Conservation (phyloP, 2,329 filamentous ascomycete species). For the Onygena corvina region DNA sequence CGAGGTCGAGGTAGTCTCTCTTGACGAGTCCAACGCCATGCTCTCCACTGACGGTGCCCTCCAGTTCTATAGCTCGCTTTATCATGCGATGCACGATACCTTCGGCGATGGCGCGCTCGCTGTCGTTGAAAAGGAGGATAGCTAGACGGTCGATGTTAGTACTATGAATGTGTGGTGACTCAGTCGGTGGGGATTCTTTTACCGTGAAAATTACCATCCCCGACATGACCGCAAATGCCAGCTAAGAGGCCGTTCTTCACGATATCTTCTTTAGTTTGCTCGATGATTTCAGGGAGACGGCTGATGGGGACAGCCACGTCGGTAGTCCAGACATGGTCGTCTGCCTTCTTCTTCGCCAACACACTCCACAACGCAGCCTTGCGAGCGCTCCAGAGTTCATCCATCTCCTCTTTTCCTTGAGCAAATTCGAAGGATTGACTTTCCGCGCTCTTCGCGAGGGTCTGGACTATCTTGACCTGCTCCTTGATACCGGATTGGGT, state of each 20-base stretch:
- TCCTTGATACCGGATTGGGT: constrained; percentile 52
- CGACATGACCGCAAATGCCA: constrained; percentile 60
- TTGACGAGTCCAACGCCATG: constrained; percentile 61
- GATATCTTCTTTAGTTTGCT: constrained; percentile 56
- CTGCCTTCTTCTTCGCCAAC: constrained; percentile 50
- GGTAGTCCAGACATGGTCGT: constrained; percentile 61
- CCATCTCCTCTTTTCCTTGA: constrained; percentile 49
- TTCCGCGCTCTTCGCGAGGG: constrained; percentile 43
- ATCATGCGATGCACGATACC: constrained; percentile 58
- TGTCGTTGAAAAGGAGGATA: constrained; percentile 50
- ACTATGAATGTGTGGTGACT: not conserved
- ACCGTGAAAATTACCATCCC: constrained; percentile 64
- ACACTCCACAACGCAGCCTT: constrained; percentile 65
- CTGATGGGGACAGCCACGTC: constrained; percentile 71
- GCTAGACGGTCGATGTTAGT: constrained; percentile 29
- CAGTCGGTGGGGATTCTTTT: constrained; percentile 22
- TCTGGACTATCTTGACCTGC: constrained; percentile 49
- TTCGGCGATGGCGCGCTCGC: constrained; percentile 44
- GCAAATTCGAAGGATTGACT: constrained; percentile 58
- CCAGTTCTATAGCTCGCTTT: constrained; percentile 55
- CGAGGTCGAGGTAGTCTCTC: constrained; percentile 51
- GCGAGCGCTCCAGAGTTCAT: constrained; percentile 61
- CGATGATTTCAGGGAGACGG: constrained; percentile 58
- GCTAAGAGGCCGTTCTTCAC: constrained; percentile 49
- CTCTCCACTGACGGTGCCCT: constrained; percentile 61